phyloP scores from a whole-genome alignment of 225 moss, liverwort and hornwort genomes.

The Marchantia polymorpha region DNA sequence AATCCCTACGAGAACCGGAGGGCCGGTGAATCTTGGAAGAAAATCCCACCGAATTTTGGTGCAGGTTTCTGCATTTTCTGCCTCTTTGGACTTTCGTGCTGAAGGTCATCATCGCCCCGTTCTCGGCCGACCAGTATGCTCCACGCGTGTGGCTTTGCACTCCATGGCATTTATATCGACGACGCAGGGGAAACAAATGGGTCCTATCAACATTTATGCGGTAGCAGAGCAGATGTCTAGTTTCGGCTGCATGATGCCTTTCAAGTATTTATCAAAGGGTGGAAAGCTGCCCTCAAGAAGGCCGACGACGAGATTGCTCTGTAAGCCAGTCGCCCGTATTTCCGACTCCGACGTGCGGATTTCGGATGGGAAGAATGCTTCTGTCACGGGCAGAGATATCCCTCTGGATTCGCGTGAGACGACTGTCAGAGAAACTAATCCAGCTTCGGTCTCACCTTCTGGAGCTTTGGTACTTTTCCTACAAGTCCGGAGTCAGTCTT shows the following conservation, averaged over 20 bases:
- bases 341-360: neutral
- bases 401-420: conserved; percentile 14
- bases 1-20: neutral
- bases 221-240: conserved; percentile 4
- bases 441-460: conserved; percentile 21
- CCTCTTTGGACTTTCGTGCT: neutral
- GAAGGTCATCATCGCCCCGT: neutral
- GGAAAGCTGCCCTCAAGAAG: conserved; percentile 4
- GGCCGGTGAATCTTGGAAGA: neutral
- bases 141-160: conserved; percentile 8
- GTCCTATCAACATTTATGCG: neutral
- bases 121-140: conserved; percentile 2
- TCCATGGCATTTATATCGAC: neutral
- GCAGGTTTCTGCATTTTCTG: neutral
- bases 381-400: conserved; percentile 10
- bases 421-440: neutral
- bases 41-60: conserved; percentile 1
- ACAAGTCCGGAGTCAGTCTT: neutral
- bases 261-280: conserved; percentile 8
- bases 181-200: neutral
- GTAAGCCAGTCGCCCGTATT: conserved; percentile 20
- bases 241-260: neutral
- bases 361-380: neutral
- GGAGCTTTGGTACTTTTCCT: conserved; percentile 21
- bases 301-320: conserved; percentile 2